Conservation (phyloP, 2,329 filamentous ascomycete species). For the Colletotrichum siamense region DNA sequence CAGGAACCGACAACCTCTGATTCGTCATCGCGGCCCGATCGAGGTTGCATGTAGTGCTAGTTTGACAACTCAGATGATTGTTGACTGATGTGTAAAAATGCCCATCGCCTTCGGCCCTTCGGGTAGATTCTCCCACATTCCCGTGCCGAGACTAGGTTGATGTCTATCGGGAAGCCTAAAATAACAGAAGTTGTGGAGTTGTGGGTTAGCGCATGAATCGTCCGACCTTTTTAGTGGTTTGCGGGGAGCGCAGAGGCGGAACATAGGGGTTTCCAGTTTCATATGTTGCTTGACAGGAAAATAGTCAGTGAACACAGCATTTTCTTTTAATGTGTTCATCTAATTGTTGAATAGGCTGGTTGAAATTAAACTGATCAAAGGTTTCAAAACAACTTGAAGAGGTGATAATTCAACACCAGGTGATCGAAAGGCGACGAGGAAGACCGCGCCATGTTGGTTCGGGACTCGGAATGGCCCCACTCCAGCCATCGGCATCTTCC, state of each 20-base stretch:
- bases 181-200: background rate
- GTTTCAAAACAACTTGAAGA: background rate
- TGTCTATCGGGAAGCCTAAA: background rate
- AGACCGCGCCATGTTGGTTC: background rate
- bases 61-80: background rate
- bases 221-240: background rate
- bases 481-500: background rate
- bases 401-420: background rate
- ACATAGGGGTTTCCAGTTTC: background rate
- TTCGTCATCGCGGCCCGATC: background rate
- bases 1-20: background rate
- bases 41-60: background rate
- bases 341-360: fast-evolving
- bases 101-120: background rate
- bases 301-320: background rate
- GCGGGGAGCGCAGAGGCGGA: background rate
- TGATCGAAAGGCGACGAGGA: background rate
- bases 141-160: background rate
- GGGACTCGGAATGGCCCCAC: background rate
- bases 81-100: background rate
- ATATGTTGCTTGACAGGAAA: background rate
- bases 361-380: background rate
- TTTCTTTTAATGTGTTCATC: background rate
- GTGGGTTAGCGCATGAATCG: background rate
- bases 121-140: background rate